Evolutionary conservation across 2,329 filamentous ascomycete species (phyloP).

Genomic region (Colletotrichum acutatum): DNA sequence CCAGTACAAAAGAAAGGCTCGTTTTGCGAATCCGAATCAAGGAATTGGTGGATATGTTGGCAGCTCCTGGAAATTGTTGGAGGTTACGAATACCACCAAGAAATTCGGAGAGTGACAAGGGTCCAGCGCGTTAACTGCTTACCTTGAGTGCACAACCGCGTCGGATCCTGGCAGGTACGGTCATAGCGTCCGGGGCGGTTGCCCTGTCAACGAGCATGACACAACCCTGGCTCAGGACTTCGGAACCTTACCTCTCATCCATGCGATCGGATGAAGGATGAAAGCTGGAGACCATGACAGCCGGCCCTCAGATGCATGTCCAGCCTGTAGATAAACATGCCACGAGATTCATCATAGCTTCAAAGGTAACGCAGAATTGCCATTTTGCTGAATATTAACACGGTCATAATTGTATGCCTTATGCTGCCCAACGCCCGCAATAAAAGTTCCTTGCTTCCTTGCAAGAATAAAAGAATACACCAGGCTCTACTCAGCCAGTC

Average conservation of each 20-base stretch:
- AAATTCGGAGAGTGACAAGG: conserved; percentile 6
- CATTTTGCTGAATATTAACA: conserved; percentile 27
- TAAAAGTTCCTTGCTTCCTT: not conserved
- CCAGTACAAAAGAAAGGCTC: not conserved
- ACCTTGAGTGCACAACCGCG: not conserved
- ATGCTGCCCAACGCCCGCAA: conserved; percentile 31
- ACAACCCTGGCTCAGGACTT: not conserved
- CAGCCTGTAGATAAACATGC: not conserved
- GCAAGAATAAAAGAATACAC: conserved; percentile 22
- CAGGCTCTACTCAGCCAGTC: conserved; percentile 2
- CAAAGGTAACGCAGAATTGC: not conserved
- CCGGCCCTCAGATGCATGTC: too few relatives aligned
- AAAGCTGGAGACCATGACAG: not conserved
- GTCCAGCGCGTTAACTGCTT: conserved; percentile 8
- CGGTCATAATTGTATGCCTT: conserved; percentile 21
- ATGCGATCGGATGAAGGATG: not conserved
- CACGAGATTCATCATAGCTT: not conserved
- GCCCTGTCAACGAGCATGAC: not conserved
- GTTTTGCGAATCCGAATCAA: not conserved
- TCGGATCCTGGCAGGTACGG: not conserved
- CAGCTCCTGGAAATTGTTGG: not conserved
- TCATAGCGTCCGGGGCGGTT: not conserved
- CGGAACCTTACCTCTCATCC: not conserved
- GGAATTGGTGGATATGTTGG: not conserved
- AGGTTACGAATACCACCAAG: not conserved